phyloP scores from a whole-genome alignment of 192 early-diverging fungal genomes.

The Backusella circina region DNA sequence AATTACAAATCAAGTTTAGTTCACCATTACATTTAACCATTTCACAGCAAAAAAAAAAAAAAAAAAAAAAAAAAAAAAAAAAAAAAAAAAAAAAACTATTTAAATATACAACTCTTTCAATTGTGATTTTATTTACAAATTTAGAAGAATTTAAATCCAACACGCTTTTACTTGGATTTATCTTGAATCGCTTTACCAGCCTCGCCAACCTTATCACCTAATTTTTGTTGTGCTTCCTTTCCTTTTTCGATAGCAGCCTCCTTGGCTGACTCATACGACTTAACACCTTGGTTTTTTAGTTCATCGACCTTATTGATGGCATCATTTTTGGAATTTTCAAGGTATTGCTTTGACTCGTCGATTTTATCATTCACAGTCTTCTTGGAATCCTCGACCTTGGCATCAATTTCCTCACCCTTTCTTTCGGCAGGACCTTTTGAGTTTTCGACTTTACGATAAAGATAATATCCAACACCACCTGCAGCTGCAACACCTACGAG shows the following conservation, averaged over 20 bases:
- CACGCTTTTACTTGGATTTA: background rate
- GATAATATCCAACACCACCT: background rate
- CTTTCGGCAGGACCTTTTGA: conserved; percentile 5
- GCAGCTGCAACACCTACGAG: background rate
- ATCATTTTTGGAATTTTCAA: background rate
- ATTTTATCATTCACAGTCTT: background rate
- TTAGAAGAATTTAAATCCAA: background rate
- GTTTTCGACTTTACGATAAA: background rate
- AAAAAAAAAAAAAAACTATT: background rate
- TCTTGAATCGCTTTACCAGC: conserved; percentile 12
- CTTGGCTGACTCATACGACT: background rate
- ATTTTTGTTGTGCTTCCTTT: background rate
- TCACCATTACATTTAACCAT: background rate
- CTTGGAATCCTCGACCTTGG: background rate
- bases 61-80: background rate
- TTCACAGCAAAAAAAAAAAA: background rate
- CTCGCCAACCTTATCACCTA: conserved; percentile 2
- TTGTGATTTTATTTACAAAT: conserved; percentile 2
- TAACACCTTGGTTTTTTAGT: background rate
- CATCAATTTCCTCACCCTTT: background rate
- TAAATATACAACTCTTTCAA: background rate
- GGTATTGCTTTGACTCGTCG: background rate
- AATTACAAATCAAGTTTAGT: too few relatives aligned
- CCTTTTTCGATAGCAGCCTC: conserved; percentile 5
- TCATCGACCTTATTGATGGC: background rate